Evolutionary conservation across 495 filamentous ascomycete genomes (phyloP).

Genomic region (Penicillium cosmopolitanum): DNA sequence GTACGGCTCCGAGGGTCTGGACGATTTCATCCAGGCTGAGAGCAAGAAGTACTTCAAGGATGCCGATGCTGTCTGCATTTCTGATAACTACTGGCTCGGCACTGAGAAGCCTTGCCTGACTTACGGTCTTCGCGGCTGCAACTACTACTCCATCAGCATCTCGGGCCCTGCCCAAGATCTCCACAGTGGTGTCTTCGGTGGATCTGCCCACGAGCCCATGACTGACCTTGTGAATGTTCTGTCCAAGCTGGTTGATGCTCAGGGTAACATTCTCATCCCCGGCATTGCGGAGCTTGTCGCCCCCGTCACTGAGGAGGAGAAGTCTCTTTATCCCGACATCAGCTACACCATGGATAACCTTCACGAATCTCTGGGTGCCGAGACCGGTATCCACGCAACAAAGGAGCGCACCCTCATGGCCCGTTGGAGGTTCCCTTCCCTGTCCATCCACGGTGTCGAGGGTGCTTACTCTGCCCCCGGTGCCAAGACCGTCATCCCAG

Average conservation of each 20-base stretch:
- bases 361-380: slow-evolving; percentile 84
- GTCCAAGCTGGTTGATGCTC: slow-evolving; percentile 78
- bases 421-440: slow-evolving; percentile 89
- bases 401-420: slow-evolving; percentile 93
- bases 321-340: slow-evolving; percentile 80
- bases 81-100: slow-evolving; percentile 99
- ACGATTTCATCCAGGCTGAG: slow-evolving; percentile 90
- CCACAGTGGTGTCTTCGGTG: slow-evolving; percentile 95
- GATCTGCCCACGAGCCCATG: slow-evolving; percentile 96
- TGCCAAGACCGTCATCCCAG: slow-evolving; percentile 98
- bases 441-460: slow-evolving; percentile 96
- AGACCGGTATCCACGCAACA: slow-evolving; percentile 80
- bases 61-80: slow-evolving; percentile 95
- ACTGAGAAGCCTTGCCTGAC: slow-evolving; percentile 97
- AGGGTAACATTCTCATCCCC: slow-evolving; percentile 87
- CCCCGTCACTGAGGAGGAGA: slow-evolving; percentile 83
- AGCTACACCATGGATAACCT: slow-evolving; percentile 95
- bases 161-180: slow-evolving; percentile 91
- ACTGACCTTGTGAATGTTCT: slow-evolving; percentile 87
- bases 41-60: slow-evolving; percentile 91
- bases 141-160: slow-evolving; percentile 90
- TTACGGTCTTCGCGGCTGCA: slow-evolving; percentile 96
- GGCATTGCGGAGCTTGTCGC: slow-evolving; percentile 91
- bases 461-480: slow-evolving; percentile 92
- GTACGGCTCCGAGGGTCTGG: slow-evolving; percentile 94